These are phyloP conservation scores for Acanthamoeba healyi DNA, from an alignment of 208 protist genomes.

Conservation along the genomic window DNA sequence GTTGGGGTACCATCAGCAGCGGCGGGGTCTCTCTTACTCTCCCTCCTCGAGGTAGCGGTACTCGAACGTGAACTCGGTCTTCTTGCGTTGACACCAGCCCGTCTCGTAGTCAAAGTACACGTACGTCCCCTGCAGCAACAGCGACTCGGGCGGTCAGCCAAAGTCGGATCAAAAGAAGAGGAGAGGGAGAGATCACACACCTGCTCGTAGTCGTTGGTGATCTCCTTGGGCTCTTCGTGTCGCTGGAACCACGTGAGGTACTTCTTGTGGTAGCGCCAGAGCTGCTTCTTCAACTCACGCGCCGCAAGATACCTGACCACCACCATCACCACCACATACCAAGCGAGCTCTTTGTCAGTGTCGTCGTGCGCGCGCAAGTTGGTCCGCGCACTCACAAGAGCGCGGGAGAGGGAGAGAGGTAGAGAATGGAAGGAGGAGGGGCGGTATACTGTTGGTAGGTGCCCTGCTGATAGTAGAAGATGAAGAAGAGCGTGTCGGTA, in stretches of 20 bases:
- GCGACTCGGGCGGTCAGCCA: constrained; percentile 31
- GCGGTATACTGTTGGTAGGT: constrained; percentile 97
- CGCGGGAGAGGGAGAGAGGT: neutral
- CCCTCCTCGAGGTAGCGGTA: constrained; percentile 97
- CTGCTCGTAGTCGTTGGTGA: constrained; percentile 91
- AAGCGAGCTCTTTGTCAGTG: too few species aligned
- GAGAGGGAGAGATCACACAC: neutral
- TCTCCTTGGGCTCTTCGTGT: constrained; percentile 95
- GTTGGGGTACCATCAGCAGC: too few species aligned
- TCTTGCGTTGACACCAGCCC: constrained; percentile 96
- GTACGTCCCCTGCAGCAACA: constrained; percentile 94
- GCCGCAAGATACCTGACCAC: constrained; percentile 94
- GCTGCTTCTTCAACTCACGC: constrained; percentile 97
- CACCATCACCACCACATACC: neutral
- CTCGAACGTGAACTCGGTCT: constrained; percentile 98
- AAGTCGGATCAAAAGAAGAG: too few species aligned
- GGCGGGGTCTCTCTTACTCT: too few species aligned
- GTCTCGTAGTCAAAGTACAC: constrained; percentile 99
- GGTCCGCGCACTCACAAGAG: neutral
- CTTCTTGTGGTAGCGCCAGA: constrained; percentile 97
- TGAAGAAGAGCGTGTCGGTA: constrained; percentile 99
- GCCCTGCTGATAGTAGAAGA: constrained; percentile 99
- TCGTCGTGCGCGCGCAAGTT: too few species aligned
- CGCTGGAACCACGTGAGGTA: constrained; percentile 98
- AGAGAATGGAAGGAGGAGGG: neutral